Evolutionary conservation across 805 yeast genomes (phyloP).

Genomic region (Nakazawaea laoshanensis): DNA sequence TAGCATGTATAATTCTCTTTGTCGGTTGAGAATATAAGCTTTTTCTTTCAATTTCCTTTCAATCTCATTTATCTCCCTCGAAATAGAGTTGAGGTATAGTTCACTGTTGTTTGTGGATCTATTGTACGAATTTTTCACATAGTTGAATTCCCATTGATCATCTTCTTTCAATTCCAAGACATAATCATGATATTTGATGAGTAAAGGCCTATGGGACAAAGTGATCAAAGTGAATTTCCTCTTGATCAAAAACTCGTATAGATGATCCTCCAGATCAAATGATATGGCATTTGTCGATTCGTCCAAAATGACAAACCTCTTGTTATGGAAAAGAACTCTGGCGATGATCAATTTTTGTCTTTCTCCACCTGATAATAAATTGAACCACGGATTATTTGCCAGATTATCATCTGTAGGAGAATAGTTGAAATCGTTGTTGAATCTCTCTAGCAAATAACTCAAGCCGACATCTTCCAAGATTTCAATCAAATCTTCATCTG

Average conservation of each 20-base stretch:
- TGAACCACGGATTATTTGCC: constrained; percentile 54
- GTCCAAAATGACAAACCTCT: constrained; percentile 76
- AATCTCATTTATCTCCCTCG: constrained; percentile 66
- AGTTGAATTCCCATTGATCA: constrained; percentile 39
- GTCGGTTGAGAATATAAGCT: constrained; percentile 50
- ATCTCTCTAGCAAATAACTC: constrained; percentile 70
- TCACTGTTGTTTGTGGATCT: constrained; percentile 18
- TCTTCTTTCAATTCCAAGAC: constrained; percentile 59
- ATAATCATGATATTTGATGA: constrained; percentile 78
- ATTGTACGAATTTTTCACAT: constrained; percentile 13
- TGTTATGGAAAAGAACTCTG: constrained; percentile 70
- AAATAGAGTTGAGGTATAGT: constrained; percentile 48
- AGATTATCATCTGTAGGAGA: constrained; percentile 20
- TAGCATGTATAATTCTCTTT: constrained; percentile 45
- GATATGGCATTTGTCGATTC: constrained; percentile 94
- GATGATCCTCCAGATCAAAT: constrained; percentile 80
- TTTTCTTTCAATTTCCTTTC: constrained; percentile 53
- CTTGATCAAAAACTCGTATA: constrained; percentile 66
- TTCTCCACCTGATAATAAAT: constrained; percentile 94
- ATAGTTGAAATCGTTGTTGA: constrained; percentile 40
- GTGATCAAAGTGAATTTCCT: constrained; percentile 74
- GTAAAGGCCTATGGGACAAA: constrained; percentile 72
- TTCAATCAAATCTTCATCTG: constrained; percentile 60
- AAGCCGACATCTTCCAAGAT: constrained; percentile 70
- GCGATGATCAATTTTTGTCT: constrained; percentile 88